These are phyloP conservation scores for Pholiota conissans DNA, from an alignment of 768 basidiomycete species.

Conservation along the genomic window DNA sequence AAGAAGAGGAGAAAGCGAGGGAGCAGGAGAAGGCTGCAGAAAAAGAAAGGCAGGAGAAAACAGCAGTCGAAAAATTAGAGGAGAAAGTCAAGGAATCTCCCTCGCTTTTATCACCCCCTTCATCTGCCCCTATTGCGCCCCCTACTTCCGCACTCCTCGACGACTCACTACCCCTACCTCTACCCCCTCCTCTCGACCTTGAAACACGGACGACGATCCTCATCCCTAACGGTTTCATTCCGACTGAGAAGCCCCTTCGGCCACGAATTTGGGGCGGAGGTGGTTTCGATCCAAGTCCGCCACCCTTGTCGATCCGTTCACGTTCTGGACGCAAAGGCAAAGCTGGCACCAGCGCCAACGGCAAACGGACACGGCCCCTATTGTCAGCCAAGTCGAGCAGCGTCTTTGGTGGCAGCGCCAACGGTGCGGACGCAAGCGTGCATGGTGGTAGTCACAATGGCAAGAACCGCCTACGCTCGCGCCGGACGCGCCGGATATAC, in stretches of 20 bases:
- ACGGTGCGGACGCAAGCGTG: slow-evolving; percentile 9
- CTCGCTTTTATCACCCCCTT: neutral
- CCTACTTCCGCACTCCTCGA: slow-evolving; percentile 2
- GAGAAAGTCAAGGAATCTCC: neutral
- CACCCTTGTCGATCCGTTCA: slow-evolving; percentile 14
- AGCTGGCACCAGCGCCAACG: slow-evolving; percentile 7
- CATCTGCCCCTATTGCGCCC: neutral
- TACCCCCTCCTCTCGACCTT: slow-evolving; percentile 33
- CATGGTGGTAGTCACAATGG: neutral
- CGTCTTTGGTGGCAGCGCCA: slow-evolving; percentile 1
- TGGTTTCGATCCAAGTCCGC: slow-evolving; percentile 31
- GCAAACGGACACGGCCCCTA: slow-evolving; percentile 3
- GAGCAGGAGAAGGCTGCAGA: slow-evolving; percentile 12
- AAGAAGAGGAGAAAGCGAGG: slow-evolving; percentile 17
- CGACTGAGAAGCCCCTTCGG: slow-evolving; percentile 47
- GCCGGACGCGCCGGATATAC: slow-evolving; percentile 55
- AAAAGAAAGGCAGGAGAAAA: slow-evolving; percentile 8
- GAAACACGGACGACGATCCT: slow-evolving; percentile 54
- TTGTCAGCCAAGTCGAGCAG: slow-evolving; percentile 10
- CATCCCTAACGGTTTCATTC: slow-evolving; percentile 61
- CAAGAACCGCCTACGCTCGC: slow-evolving; percentile 20
- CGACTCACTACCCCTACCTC: slow-evolving; percentile 11
- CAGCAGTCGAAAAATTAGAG: neutral
- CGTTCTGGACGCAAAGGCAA: slow-evolving; percentile 13
- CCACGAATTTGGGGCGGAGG: slow-evolving; percentile 77